Evolutionary conservation across 2,329 filamentous ascomycete genomes (phyloP).

Genomic region (Botryosphaeria dothidea): DNA sequence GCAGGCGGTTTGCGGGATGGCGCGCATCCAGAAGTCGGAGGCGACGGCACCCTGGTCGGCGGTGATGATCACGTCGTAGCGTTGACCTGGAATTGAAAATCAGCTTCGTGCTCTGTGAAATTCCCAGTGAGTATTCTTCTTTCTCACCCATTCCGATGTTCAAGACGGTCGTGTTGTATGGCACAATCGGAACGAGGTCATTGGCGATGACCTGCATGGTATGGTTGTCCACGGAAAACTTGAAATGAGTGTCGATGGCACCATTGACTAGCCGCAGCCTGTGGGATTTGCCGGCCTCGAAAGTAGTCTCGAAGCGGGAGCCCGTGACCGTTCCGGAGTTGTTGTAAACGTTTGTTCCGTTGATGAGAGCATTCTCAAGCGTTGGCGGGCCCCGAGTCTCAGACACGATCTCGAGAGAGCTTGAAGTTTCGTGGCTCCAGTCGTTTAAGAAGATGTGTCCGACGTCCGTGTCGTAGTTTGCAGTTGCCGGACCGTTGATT

Average conservation of each 20-base stretch:
- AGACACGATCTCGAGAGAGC: background rate
- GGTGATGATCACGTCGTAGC: conserved; percentile 42
- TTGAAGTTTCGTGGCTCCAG: conserved; percentile 30
- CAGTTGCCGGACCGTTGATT: conserved; percentile 40
- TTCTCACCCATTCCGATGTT: conserved; percentile 30
- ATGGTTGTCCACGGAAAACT: conserved; percentile 40
- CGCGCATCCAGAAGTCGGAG: conserved; percentile 20
- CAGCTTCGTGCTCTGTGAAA: background rate
- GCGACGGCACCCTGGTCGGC: conserved; percentile 30
- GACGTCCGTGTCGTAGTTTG: conserved; percentile 41
- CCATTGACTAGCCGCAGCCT: conserved; percentile 62
- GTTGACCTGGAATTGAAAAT: conserved; percentile 30
- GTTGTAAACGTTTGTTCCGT: conserved; percentile 42
- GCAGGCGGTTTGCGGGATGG: conserved; percentile 3
- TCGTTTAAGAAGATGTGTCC: conserved; percentile 43
- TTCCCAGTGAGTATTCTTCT: background rate
- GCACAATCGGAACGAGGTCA: conserved; percentile 47
- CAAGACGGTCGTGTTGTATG: conserved; percentile 31
- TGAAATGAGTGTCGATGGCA: conserved; percentile 34
- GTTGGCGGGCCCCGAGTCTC: conserved; percentile 23
- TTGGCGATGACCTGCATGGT: conserved; percentile 45
- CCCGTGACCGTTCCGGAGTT: conserved; percentile 15
- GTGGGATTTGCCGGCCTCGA: conserved; percentile 53
- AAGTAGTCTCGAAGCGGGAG: conserved; percentile 32
- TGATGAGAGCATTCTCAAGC: conserved; percentile 50